These are phyloP conservation scores for Hamamelis virginiana DNA, from an alignment of 164 flowering plant species.

Conservation along the genomic window DNA sequence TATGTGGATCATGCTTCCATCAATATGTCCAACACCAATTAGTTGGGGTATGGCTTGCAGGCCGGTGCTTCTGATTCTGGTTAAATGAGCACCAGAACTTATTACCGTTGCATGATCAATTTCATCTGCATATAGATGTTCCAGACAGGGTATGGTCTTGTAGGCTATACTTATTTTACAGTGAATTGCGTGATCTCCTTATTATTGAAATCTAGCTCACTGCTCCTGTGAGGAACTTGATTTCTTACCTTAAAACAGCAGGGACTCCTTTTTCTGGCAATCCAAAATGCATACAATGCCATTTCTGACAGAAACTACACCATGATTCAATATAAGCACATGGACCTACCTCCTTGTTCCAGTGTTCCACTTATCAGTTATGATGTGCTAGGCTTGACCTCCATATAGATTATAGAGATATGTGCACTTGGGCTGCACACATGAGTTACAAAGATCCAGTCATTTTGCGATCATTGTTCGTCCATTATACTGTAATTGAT, in stretches of 20 bases:
- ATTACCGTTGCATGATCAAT: too few species aligned
- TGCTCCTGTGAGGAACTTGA: not conserved
- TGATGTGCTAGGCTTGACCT: not conserved
- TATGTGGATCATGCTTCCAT: too few species aligned
- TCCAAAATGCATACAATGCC: not conserved
- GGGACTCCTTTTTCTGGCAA: not conserved
- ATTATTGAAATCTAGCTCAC: not conserved
- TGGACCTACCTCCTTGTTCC: not conserved
- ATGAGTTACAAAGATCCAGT: not conserved
- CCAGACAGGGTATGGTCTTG: too few species aligned
- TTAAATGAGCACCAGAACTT: too few species aligned
- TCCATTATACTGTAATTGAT: not conserved
- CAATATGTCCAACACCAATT: too few species aligned
- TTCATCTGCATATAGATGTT: too few species aligned
- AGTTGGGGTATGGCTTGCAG: too few species aligned
- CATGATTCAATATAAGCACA: not conserved
- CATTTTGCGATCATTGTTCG: not conserved
- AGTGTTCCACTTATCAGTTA: not conserved
- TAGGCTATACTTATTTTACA: too few species aligned
- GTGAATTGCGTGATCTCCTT: not conserved
- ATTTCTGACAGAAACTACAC: not conserved
- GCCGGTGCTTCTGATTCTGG: too few species aligned
- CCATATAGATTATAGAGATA: not conserved
- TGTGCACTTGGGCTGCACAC: not conserved
- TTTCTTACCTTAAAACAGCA: not conserved